phyloP scores from a whole-genome alignment of 306 rosid species.

The Alnus rubra region DNA sequence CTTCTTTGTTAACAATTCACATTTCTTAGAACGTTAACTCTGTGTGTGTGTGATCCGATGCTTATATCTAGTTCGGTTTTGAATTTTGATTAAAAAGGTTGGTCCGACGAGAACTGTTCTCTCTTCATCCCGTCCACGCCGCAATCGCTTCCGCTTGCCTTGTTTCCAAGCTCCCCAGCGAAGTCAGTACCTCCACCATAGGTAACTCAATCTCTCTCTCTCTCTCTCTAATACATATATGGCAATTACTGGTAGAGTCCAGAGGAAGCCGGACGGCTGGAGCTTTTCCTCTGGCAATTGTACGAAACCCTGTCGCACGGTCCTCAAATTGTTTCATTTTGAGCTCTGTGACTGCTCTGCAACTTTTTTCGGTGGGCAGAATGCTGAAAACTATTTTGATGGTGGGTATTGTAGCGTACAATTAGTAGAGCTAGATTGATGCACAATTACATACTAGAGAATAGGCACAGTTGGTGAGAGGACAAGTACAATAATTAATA shows the following conservation, averaged over 20 bases:
- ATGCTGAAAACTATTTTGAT: background rate
- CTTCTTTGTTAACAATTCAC: background rate
- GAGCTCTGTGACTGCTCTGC: background rate
- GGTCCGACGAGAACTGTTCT: conserved; percentile 51
- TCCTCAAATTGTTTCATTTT: background rate
- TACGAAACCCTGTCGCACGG: background rate
- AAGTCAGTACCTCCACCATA: conserved; percentile 40
- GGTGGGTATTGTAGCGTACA: background rate
- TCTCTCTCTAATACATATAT: background rate
- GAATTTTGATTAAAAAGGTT: conserved; percentile 22
- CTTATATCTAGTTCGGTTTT: background rate
- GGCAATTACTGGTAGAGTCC: too few species aligned
- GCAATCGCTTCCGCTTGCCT: conserved; percentile 62
- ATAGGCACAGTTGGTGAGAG: background rate
- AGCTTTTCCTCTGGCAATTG: too few species aligned
- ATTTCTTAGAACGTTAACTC: background rate
- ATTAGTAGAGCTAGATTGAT: background rate
- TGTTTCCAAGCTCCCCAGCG: conserved; percentile 58
- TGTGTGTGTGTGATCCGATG: background rate
- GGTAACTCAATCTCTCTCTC: conserved; percentile 29
- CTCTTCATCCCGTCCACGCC: conserved; percentile 43
- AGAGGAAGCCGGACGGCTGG: too few species aligned
- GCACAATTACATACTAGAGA: background rate
- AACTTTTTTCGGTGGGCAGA: background rate
- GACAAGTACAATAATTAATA: background rate